Conservation (phyloP, 371 early-diverging fungal genomes). For the Apophysomyces variabilis region DNA sequence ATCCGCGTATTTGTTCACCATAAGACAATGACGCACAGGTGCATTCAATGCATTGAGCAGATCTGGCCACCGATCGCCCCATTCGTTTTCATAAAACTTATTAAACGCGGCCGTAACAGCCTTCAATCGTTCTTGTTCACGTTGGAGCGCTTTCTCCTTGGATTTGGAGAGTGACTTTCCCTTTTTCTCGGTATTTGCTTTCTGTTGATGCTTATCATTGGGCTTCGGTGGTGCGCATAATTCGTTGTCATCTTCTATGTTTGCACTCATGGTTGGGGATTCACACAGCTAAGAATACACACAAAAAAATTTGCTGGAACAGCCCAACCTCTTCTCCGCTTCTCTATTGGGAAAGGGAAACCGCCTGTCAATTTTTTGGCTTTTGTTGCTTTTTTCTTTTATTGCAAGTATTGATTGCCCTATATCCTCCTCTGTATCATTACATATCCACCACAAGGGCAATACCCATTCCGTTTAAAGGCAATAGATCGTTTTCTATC, state of each 20-base stretch:
- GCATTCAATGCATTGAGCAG: conserved; percentile 50
- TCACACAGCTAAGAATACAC: too few species aligned
- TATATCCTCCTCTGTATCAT: too few species aligned
- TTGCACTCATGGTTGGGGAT: neutral
- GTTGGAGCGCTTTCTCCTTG: conserved; percentile 38
- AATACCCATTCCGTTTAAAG: too few species aligned
- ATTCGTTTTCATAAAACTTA: conserved; percentile 49
- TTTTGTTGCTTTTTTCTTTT: too few species aligned
- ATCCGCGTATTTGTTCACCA: conserved; percentile 57
- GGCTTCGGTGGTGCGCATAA: neutral
- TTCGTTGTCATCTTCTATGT: neutral
- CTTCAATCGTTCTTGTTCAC: conserved; percentile 37
- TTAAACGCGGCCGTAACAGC: conserved; percentile 44
- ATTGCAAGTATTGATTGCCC: too few species aligned
- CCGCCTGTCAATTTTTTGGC: too few species aligned
- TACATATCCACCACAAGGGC: too few species aligned
- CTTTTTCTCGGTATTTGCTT: conserved; percentile 26
- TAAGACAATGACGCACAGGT: conserved; percentile 51
- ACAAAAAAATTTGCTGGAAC: too few species aligned
- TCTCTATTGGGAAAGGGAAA: too few species aligned
- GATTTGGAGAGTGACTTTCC: conserved; percentile 34
- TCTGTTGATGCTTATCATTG: conserved; percentile 14
- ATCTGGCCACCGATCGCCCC: conserved; percentile 58
- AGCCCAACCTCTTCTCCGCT: too few species aligned
- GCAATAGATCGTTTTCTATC: neutral